Base-by-base conservation (phyloP, 768 basidiomycete species). In the Chlorophyllum brunneum region DNA sequence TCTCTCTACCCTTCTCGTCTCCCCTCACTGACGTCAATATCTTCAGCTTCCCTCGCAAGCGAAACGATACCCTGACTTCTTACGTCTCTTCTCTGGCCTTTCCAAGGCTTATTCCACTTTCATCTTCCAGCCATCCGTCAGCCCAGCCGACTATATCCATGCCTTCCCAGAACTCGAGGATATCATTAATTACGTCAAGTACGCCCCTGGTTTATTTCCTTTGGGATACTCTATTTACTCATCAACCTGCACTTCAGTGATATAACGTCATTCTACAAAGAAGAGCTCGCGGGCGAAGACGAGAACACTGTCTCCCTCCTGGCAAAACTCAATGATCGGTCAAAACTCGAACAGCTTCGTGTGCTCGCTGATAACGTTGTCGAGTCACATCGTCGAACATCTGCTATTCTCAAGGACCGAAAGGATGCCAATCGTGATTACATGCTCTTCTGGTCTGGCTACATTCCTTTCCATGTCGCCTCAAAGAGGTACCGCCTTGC, bases 231-330 rank as follows among this genome's bases (percentile, higher is more conserved):
- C 10, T 4, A 13, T 29, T n/a, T n/a, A 7, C 36, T 38, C 6
- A 39, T 18, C 3, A 26, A 40, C 39, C 2, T 18, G 7, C 5
- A 18, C 8, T 40, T 34, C 36, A 75, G 73, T 51, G 73, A 76
- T 30, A 57, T 74, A 24, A 56, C 73, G 1, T 74, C 68, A 0
- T 74, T 75, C 48, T 70, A 75, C 46, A 67, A 75, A 51, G 74
- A 76, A 62, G 73, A 75, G 45, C 48, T 61, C 1, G 61, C 48
- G 0, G 67, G 64, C 2, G 74, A 75, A 46, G 51, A 55, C 4
- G 62, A 64, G 30, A 74, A 73, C 51, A 67, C 61, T 23, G 57
- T 74, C 29, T 71, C 74, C 0, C 54, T 61, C 13, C 49, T 67
- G 0, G 71, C 72, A 0, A 54, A 56, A 9, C 60, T 55, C 23